Conservation (phyloP, 2,329 filamentous ascomycete genomes). For the Graphium sp. region DNA sequence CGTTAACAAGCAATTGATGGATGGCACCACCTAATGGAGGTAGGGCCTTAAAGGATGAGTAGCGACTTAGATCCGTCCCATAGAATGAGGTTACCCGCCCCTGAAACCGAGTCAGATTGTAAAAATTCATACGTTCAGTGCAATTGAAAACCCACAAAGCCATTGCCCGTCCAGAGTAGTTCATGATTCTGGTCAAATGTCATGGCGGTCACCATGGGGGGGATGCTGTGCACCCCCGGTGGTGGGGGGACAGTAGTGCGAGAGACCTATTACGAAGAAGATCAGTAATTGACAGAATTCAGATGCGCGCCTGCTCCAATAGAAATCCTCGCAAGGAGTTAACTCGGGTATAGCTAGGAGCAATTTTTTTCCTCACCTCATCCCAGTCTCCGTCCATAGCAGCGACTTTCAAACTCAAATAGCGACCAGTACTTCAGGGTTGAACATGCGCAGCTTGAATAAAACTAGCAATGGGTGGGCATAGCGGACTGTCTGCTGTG, state of each 20-base stretch:
- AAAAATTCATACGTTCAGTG: not conserved
- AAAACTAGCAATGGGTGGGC: no score
- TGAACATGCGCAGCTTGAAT: no score
- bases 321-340: constrained; percentile 4
- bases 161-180: constrained; percentile 83
- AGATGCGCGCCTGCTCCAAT: constrained; percentile 8
- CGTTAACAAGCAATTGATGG: constrained; percentile 78
- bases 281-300: constrained; percentile 6
- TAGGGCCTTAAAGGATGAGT: constrained; percentile 82
- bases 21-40: constrained; percentile 57
- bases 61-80: constrained; percentile 67
- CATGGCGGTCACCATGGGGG: constrained; percentile 60
- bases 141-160: constrained; percentile 45
- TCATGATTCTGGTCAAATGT: constrained; percentile 84
- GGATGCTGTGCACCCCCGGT: constrained; percentile 51
- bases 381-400: constrained; percentile 54
- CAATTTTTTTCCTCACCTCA: constrained; percentile 30
- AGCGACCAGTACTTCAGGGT: no score
- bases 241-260: constrained; percentile 67
- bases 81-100: constrained; percentile 82
- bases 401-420: no score
- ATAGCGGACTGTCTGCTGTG: no score
- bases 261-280: constrained; percentile 41
- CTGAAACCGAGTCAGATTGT: constrained; percentile 21
- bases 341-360: constrained; percentile 2